These are phyloP conservation scores for Ogataea polymorpha DNA, from an alignment of 805 yeast species.

Conservation along the genomic window DNA sequence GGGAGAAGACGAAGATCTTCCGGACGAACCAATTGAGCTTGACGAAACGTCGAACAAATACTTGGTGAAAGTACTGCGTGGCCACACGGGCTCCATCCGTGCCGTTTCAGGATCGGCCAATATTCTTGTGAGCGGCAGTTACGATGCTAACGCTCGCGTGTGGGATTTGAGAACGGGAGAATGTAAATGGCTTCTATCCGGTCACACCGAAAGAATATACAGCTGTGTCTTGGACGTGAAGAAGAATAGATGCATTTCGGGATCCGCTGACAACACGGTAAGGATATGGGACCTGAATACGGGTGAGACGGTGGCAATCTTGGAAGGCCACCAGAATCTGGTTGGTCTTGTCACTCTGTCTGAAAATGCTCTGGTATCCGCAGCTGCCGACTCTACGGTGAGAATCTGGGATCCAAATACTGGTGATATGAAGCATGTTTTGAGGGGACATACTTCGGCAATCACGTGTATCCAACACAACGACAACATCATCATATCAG, in stretches of 20 bases:
- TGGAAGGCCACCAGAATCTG: slow-evolving; percentile 85
- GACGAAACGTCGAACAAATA: slow-evolving; percentile 53
- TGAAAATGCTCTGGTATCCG: slow-evolving; percentile 76
- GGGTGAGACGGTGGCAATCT: slow-evolving; percentile 63
- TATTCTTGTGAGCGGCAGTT: slow-evolving; percentile 82
- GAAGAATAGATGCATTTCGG: slow-evolving; percentile 80
- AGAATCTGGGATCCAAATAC: slow-evolving; percentile 90
- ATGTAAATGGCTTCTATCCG: slow-evolving; percentile 70
- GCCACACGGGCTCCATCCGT: slow-evolving; percentile 79
- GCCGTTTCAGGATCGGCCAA: slow-evolving; percentile 85
- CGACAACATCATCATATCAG: slow-evolving; percentile 79
- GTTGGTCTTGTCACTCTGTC: slow-evolving; percentile 85
- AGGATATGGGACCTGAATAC: slow-evolving; percentile 85
- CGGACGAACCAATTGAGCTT: slow-evolving; percentile 36
- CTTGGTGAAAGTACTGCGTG: slow-evolving; percentile 65
- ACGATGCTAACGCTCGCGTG: slow-evolving; percentile 84
- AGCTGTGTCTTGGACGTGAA: slow-evolving; percentile 79
- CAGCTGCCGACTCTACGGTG: slow-evolving; percentile 92
- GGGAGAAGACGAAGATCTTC: slow-evolving; percentile 34
- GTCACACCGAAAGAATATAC: slow-evolving; percentile 86
- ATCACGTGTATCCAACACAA: slow-evolving; percentile 93
- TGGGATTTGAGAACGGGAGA: slow-evolving; percentile 82
- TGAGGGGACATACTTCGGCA: slow-evolving; percentile 81
- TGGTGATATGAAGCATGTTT: slow-evolving; percentile 60
- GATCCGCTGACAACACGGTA: slow-evolving; percentile 86